Evolutionary conservation across 352 stramenopile genomes (phyloP).

Genomic region (Globisporangium recalcitrans): DNA sequence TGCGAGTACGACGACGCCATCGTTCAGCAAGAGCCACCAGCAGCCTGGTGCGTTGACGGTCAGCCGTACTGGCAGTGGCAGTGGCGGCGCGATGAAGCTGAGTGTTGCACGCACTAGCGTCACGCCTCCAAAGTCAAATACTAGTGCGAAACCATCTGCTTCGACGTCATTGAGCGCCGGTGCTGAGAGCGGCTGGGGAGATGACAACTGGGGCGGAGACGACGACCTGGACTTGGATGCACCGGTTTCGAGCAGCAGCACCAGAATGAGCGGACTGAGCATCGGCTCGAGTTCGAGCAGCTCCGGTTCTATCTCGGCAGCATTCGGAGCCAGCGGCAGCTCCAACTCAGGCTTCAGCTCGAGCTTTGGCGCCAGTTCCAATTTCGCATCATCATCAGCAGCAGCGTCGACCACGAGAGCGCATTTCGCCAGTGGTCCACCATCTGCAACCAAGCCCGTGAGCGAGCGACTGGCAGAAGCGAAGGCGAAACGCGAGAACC

Average conservation of each 20-base stretch:
- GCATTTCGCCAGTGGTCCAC: slow-evolving; percentile 9
- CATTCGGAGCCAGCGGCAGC: slow-evolving; percentile 14
- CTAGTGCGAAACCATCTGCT: slow-evolving; percentile 12
- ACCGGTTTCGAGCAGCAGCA: slow-evolving; percentile 6
- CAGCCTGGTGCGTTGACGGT: slow-evolving; percentile 1
- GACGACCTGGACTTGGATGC: slow-evolving; percentile 37
- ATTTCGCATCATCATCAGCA: slow-evolving; percentile 14
- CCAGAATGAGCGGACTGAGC: slow-evolving; percentile 1
- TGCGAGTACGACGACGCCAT: slow-evolving; percentile 23
- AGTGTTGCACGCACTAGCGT: slow-evolving; percentile 30
- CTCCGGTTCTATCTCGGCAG: not conserved
- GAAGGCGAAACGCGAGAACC: slow-evolving; percentile 48
- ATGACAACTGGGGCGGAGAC: slow-evolving; percentile 66
- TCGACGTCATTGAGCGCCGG: slow-evolving; percentile 23
- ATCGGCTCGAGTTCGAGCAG: slow-evolving; percentile 6
- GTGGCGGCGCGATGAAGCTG: slow-evolving; percentile 39
- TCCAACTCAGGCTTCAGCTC: slow-evolving; percentile 12
- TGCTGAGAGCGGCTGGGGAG: slow-evolving; percentile 38
- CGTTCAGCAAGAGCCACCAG: slow-evolving; percentile 4
- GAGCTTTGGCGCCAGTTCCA: slow-evolving; percentile 7
- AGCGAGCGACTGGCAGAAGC: slow-evolving; percentile 48
- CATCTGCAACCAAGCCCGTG: slow-evolving; percentile 30
- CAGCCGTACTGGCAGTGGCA: not conserved
- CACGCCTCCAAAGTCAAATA: slow-evolving; percentile 15
- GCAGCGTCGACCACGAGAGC: slow-evolving; percentile 7